Percentiles rank a stretch among this genome's conserved stretches.
phyloP scores from a whole-genome alignment of 1,284 basidiomycete species.

The Naganishia albida region DNA sequence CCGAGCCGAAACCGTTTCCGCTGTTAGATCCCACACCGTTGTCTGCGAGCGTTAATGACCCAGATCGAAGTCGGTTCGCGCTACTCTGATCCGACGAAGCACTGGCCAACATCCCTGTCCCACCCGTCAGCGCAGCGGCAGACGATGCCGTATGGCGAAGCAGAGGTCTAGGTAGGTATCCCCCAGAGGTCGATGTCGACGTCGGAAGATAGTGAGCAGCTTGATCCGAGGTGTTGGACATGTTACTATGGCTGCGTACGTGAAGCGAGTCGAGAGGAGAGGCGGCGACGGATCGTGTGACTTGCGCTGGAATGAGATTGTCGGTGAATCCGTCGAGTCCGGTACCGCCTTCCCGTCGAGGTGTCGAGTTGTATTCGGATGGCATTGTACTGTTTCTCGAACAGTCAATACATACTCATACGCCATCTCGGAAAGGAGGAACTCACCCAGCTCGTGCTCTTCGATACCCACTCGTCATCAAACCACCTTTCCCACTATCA shows the following conservation, averaged over 20 bases:
- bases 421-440: slow-evolving; percentile 36
- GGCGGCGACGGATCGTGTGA: slow-evolving; percentile 3
- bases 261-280: slow-evolving; percentile 21
- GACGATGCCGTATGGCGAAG: slow-evolving; percentile 74
- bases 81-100: slow-evolving; percentile 22
- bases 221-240: slow-evolving; percentile 12
- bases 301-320: slow-evolving; percentile 50
- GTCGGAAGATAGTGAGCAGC: background rate
- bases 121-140: slow-evolving; percentile 60
- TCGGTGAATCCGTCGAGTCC: slow-evolving; percentile 8
- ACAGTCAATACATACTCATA: background rate
- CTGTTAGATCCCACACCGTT: slow-evolving; percentile 63
- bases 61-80: slow-evolving; percentile 80
- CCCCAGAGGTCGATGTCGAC: slow-evolving; percentile 25
- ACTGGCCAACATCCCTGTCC: slow-evolving; percentile 19
- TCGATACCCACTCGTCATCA: slow-evolving; percentile 38
- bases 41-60: slow-evolving; percentile 77
- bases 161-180: slow-evolving; percentile 59
- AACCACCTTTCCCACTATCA: slow-evolving; percentile 23
- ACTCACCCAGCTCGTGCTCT: slow-evolving; percentile 54
- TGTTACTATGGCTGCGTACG: slow-evolving; percentile 13
- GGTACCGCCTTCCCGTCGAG: slow-evolving; percentile 1
- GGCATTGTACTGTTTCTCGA: background rate
- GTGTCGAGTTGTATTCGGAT: slow-evolving; percentile 21
- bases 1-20: slow-evolving; percentile 70